Base-by-base conservation (phyloP, 148 eudicot genomes). In the Dysphania ambrosioides region DNA sequence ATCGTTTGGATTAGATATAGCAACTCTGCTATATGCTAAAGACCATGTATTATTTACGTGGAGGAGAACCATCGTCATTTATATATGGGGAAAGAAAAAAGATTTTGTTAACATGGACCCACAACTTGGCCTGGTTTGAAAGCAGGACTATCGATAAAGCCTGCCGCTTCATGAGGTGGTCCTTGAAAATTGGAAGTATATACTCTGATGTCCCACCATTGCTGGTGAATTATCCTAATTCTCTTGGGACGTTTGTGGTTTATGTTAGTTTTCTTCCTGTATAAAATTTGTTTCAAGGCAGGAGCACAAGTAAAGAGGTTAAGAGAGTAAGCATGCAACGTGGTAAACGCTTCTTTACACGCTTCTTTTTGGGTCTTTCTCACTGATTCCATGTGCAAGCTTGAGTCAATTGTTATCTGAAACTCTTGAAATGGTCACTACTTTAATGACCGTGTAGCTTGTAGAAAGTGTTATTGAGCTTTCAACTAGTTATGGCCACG, bases 31-130 rank as follows among this genome's bases (percentile, higher is more conserved):
- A 34, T 35, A 6, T 76, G 56, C 23, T 66, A 9, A 70, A 64
- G 77, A 72, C 88, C 87, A 66, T 78, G 75, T 60, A 78, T 72
- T 77, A 34, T 85, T 80, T 89, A 71, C 72, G 87, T 88, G 91
- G 89, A 82, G 79, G 88, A 75, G 76, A 85, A 62, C 71, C 26
- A 64, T 51, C 41, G 69, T 56, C 69, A 44, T 58, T 24, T 12
- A 51, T 16, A 31, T 62, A 9, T 9, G 63, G 16, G 32, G 23
- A 59, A 24, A 13, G 11, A 6, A n/a, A 0, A 36, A 6, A 30
- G 64, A 70, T 57, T 41, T 75, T 75, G 35, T 40, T 31, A 68
- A 41, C 11, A 13, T 65, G 77, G 79, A 34, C 79, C 79, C 56
- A 75, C 68, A 70, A 26, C 24, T 29, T 71, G 16, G 68, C 81